phyloP scores from a whole-genome alignment of 495 filamentous ascomycete species.

The Pyrenula aspistea region DNA sequence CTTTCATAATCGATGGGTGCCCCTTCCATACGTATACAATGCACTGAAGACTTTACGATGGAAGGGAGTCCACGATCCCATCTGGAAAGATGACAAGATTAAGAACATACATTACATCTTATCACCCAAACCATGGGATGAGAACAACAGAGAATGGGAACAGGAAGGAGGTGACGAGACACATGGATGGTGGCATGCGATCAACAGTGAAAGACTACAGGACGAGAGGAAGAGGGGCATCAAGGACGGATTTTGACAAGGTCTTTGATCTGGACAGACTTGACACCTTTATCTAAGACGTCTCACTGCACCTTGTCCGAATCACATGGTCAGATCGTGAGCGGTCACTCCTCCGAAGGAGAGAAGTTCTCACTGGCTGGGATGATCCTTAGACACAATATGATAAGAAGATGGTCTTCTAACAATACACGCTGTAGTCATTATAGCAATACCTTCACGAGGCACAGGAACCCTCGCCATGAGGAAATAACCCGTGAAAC shows the following conservation, averaged over 20 bases:
- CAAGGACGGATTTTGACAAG: conserved; percentile 3
- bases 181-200: conserved; percentile 55
- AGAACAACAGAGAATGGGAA: conserved; percentile 23
- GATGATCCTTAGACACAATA: no score
- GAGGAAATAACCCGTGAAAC: no score
- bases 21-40: conserved; percentile 71
- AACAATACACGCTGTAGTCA: no score
- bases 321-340: no score
- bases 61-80: conserved; percentile 52
- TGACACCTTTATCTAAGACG: no score
- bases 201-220: conserved; percentile 37
- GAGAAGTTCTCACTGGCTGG: no score
- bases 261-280: not conserved
- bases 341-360: no score
- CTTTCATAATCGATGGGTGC: conserved; percentile 57
- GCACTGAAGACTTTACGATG: conserved; percentile 67
- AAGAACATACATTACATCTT: conserved; percentile 76
- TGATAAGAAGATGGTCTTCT: no score
- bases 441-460: no score
- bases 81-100: conserved; percentile 66
- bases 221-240: conserved; percentile 30
- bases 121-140: conserved; percentile 74
- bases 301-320: no score
- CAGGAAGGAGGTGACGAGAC: conserved; percentile 36
- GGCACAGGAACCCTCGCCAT: no score